A percentile compares a stretch with the other conserved stretches of the same genome.
phyloP scores from a whole-genome alignment of 352 stramenopile species.

The Globisporangium iwayamae region DNA sequence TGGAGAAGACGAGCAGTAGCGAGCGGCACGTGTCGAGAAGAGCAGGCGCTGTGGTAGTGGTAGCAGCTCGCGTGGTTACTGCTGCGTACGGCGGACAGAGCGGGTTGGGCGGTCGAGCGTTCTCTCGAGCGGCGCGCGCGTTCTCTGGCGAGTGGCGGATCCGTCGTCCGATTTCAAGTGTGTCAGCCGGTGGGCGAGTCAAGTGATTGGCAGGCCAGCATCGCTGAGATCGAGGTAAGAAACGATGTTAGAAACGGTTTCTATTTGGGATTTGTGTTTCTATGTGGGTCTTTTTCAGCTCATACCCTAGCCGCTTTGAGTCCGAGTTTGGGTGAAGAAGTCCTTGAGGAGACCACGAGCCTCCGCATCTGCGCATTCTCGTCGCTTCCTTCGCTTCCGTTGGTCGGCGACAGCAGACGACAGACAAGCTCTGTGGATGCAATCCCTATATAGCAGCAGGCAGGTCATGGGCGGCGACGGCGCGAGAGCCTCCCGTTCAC shows the following conservation, averaged over 20 bases:
- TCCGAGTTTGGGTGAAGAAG: background rate
- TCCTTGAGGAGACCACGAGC: background rate
- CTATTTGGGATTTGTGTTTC: too few relatives aligned
- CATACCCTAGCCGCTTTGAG: background rate
- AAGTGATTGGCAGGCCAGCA: too few relatives aligned
- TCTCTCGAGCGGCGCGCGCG: background rate
- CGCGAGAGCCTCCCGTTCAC: background rate
- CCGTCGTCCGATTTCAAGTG: background rate
- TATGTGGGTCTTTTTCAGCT: too few relatives aligned
- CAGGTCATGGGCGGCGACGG: background rate
- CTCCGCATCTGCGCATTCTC: background rate
- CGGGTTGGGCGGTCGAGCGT: background rate
- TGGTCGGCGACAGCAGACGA: background rate
- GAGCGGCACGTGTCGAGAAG: background rate
- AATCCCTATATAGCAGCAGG: background rate
- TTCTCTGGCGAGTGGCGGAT: conserved; percentile 2
- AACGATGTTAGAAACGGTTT: too few relatives aligned
- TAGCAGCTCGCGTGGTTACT: background rate
- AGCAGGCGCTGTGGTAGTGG: background rate
- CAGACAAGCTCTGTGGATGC: too few relatives aligned
- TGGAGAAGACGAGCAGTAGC: background rate
- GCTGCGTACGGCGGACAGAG: background rate
- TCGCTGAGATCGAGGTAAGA: too few relatives aligned
- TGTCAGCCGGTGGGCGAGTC: background rate
- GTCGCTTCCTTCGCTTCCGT: conserved; percentile 1